Percentiles rank a stretch among this genome's conserved stretches.
phyloP scores from a whole-genome alignment of 2,329 filamentous ascomycete species.

The Monosporascus sp. region DNA sequence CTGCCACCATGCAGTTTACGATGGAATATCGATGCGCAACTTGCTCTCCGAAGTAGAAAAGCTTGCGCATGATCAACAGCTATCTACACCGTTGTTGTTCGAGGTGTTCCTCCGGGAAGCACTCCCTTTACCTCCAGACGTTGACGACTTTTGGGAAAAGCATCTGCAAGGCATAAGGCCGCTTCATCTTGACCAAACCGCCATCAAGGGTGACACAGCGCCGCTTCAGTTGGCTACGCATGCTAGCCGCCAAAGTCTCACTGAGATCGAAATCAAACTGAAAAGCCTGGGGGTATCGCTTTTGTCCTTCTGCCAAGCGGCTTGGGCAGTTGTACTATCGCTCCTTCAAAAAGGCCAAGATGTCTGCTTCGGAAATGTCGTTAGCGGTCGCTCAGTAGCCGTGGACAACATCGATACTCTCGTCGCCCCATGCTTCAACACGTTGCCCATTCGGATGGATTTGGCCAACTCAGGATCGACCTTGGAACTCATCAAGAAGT shows the following conservation, averaged over 20 bases:
- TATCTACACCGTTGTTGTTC: slow-evolving; percentile 52
- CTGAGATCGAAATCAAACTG: slow-evolving; percentile 41
- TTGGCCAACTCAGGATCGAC: slow-evolving; percentile 45
- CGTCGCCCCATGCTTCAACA: slow-evolving; percentile 91
- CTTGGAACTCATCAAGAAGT: slow-evolving; percentile 49
- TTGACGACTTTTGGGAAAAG: slow-evolving; percentile 61
- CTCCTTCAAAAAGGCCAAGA: slow-evolving; percentile 53
- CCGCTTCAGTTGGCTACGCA: slow-evolving; percentile 6
- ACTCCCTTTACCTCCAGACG: slow-evolving; percentile 38
- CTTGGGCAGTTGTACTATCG: slow-evolving; percentile 64
- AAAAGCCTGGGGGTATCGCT: slow-evolving; percentile 55
- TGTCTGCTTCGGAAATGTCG: slow-evolving; percentile 81
- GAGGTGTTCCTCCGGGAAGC: slow-evolving; percentile 59
- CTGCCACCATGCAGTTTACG: slow-evolving; percentile 80
- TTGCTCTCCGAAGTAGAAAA: slow-evolving; percentile 68
- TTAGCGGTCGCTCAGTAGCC: slow-evolving; percentile 67
- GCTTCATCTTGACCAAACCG: slow-evolving; percentile 9
- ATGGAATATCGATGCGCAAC: slow-evolving; percentile 69
- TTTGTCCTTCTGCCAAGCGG: slow-evolving; percentile 63
- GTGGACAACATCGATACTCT: slow-evolving; percentile 64
- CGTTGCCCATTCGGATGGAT: slow-evolving; percentile 64
- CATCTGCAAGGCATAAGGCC: slow-evolving; percentile 47
- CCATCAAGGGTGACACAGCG: slow-evolving; percentile 1
- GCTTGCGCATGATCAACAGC: slow-evolving; percentile 39
- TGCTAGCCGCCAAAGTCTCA: slow-evolving; percentile 27